Conservation (phyloP, 73 alveolate genomes). For the Paramecium sexaurelia region DNA sequence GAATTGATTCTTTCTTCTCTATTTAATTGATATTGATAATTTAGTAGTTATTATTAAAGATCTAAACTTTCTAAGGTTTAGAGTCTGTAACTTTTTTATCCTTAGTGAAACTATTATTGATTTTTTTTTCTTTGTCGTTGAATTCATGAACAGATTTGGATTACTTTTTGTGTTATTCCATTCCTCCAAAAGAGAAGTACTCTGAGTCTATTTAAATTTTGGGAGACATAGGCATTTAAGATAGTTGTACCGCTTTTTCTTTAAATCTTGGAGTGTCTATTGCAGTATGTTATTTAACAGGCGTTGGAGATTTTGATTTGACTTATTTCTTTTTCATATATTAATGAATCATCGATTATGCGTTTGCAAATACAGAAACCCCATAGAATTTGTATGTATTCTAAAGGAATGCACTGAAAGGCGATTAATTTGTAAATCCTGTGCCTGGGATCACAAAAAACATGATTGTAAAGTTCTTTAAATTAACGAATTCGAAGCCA, state of each 20-base stretch:
- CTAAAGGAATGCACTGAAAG: not conserved
- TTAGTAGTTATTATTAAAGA: slow-evolving; percentile 33
- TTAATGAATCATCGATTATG: not conserved
- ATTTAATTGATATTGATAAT: slow-evolving; percentile 16
- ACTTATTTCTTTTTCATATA: not conserved
- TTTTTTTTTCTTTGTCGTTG: not conserved
- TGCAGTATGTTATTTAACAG: not conserved
- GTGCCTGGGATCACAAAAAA: slow-evolving; percentile 10
- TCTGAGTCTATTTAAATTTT: not conserved
- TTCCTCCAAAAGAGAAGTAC: not conserved
- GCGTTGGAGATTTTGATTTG: not conserved
- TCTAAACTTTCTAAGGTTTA: not conserved
- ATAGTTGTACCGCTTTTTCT: not conserved
- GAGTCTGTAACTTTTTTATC: not conserved
- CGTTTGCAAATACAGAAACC: slow-evolving; percentile 1
- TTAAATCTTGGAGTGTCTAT: slow-evolving; percentile 3
- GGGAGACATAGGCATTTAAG: not conserved
- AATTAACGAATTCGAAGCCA: not conserved
- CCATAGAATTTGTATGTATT: not conserved
- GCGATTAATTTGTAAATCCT: not conserved
- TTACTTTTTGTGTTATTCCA: not conserved
- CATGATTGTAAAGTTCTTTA: not conserved
- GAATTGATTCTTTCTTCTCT: not conserved
- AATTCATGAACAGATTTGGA: not conserved
- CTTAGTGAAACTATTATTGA: not conserved